phyloP scores from a whole-genome alignment of 2,329 filamentous ascomycete species.

The Phialophora tarda region DNA sequence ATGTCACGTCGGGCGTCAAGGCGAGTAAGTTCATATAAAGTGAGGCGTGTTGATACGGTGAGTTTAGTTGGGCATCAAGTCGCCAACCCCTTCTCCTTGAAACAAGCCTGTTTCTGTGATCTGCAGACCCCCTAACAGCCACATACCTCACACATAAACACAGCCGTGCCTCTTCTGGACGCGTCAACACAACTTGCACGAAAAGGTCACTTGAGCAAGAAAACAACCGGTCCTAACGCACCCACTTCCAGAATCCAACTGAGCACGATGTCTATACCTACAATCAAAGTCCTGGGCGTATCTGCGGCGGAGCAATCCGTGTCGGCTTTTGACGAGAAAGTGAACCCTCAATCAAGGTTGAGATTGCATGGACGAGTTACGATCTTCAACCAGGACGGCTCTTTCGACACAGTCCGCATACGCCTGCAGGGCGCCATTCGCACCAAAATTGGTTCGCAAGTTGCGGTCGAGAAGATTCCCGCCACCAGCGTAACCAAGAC shows the following conservation, averaged over 20 bases:
- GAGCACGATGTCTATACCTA: conserved; percentile 25
- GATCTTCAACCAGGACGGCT: conserved; percentile 24
- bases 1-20: conserved; percentile 17
- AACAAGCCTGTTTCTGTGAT: conserved; percentile 24
- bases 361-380: conserved; percentile 30
- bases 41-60: conserved; percentile 14
- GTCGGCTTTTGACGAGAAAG: conserved; percentile 20
- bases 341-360: conserved; percentile 6
- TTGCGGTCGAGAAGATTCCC: conserved; percentile 25
- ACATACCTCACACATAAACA: conserved; percentile 8
- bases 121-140: conserved; percentile 1
- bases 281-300: conserved; percentile 30
- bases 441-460: conserved; percentile 26
- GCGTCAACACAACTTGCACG: not conserved
- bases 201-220: not conserved
- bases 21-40: conserved; percentile 15
- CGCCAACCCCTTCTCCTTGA: conserved; percentile 20
- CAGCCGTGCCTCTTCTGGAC: not conserved
- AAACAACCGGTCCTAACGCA: not conserved
- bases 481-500: conserved; percentile 20
- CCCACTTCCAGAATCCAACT: not conserved
- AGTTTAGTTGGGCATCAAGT: conserved; percentile 28
- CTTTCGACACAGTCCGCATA: conserved; percentile 31
- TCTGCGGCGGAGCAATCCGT: conserved; percentile 13
- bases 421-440: conserved; percentile 29